Evolutionary conservation across 106 monocot species (phyloP), one percentile per base, ranked within the genome.

Genomic region (Dendrobium chrysotoxum): DNA sequence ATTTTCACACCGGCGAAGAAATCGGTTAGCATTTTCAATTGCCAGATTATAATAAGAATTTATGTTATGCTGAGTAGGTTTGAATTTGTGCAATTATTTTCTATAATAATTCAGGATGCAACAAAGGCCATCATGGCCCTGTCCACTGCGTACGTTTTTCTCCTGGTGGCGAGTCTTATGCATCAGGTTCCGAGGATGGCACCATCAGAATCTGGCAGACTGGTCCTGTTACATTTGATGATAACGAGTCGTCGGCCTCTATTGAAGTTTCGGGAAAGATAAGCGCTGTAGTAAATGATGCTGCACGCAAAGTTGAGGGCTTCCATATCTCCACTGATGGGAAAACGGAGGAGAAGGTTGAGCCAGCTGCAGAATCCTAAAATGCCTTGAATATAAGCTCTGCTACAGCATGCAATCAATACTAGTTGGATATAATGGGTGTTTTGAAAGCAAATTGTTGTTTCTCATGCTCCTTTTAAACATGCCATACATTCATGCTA

Each of bases 51-150:
- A 30, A 50, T 50, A 50, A 61, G 3, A 44, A 44, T 44, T 50
- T 50, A 50, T 50, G 50, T 50, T 13, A 50, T 50, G 11, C 11
- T 13, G 50, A 50, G 50, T 50, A 15, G 11, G 64, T 65, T 65
- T 65, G 5, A 25, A 65, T 65, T 25, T 25, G 25, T 9, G 0
- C 9, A 4, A 70, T 35, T 70, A 16, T 70, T 31, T 0, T 70
- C 3, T 8, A 35, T 70, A 35, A 65, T 26, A 35, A 70, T 89
- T 84, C 91, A 99, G 98, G 89, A 67, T 99, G 98, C 85, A 99
- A 99, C 86, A 99, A 99, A 84, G 98, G 98, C 7, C 98, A 99
- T 53, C 95, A 99, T 81, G 98, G 98, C 15, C 98, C 98, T 18
- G 89, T 99, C 15, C 98, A 95, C 66, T 99, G 92, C 80, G 92